Conservation (phyloP, 2,329 filamentous ascomycete species). For the Hypoxylon sp. region DNA sequence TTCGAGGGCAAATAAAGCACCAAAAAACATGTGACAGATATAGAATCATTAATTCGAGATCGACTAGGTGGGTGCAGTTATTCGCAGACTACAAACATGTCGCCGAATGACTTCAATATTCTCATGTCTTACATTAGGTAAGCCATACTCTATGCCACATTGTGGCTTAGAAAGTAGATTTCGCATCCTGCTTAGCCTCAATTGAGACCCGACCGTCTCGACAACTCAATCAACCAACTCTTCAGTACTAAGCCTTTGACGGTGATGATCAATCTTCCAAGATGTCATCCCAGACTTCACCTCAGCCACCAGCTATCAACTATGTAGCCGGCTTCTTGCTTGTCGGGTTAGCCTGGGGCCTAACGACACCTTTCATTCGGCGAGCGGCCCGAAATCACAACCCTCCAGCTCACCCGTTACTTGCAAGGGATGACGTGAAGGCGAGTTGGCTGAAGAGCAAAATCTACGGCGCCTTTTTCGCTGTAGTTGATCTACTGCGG, state of each 20-base stretch:
- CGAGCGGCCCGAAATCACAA: slow-evolving; percentile 83
- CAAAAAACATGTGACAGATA: not conserved
- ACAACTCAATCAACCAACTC: slow-evolving; percentile 1
- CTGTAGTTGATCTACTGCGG: slow-evolving; percentile 81
- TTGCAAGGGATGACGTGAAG: slow-evolving; percentile 65
- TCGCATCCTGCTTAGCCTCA: not conserved
- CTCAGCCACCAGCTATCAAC: slow-evolving; percentile 74
- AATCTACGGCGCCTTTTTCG: slow-evolving; percentile 77
- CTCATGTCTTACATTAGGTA: slow-evolving; percentile 3
- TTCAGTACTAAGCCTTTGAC: not conserved
- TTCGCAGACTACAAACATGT: no score
- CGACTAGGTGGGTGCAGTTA: not conserved
- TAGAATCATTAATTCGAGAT: not conserved
- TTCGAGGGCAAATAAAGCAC: not conserved
- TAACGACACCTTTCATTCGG: slow-evolving; percentile 93
- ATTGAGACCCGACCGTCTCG: not conserved
- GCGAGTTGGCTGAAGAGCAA: slow-evolving; percentile 74
- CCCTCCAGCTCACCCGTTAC: slow-evolving; percentile 70
- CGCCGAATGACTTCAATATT: no score
- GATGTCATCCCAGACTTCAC: slow-evolving; percentile 47
- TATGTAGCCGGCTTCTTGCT: slow-evolving; percentile 91
- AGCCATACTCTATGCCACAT: slow-evolving; percentile 4
- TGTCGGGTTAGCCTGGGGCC: slow-evolving; percentile 92
- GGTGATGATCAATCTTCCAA: not conserved
- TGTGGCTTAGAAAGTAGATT: slow-evolving; percentile 10